These are phyloP conservation scores for Rhizopogon salebrosus DNA, from an alignment of 768 basidiomycete species.

Conservation along the genomic window DNA sequence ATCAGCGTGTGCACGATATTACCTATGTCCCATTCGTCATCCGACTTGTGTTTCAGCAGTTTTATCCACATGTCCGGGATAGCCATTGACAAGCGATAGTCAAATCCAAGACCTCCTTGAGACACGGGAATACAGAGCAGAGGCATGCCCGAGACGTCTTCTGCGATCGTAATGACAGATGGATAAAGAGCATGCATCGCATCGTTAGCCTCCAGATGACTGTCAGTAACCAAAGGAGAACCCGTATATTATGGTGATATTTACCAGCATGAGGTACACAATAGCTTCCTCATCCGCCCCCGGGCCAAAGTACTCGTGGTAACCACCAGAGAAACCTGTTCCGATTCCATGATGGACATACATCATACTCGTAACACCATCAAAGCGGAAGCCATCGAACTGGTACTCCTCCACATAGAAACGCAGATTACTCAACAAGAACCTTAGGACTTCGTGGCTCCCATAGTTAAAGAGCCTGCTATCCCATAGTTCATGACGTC, in stretches of 20 bases:
- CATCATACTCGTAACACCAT: conserved; percentile 99
- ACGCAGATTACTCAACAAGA: conserved; percentile 90
- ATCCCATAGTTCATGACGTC: conserved; percentile 96
- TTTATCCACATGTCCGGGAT: conserved; percentile 99
- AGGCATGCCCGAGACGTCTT: conserved; percentile 99
- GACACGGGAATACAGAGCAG: conserved; percentile 76
- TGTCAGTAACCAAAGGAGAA: neutral
- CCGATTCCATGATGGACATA: conserved; percentile 98
- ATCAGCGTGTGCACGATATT: conserved; percentile 86
- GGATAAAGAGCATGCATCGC: conserved; percentile 82
- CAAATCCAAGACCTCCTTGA: conserved; percentile 92
- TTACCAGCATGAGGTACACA: conserved; percentile 93
- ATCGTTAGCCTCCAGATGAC: conserved; percentile 77
- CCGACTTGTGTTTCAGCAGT: conserved; percentile 84
- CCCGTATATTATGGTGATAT: conserved; percentile 22
- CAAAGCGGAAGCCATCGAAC: conserved; percentile 98
- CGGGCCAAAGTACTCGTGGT: conserved; percentile 95
- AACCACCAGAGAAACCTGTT: conserved; percentile 94
- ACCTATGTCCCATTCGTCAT: conserved; percentile 84
- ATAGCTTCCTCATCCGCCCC: conserved; percentile 83
- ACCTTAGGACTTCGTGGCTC: conserved; percentile 88
- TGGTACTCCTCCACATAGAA: conserved; percentile 94
- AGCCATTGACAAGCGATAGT: conserved; percentile 98
- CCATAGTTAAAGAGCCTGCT: conserved; percentile 97
- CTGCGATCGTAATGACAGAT: conserved; percentile 83